A percentile compares a stretch with the other conserved stretches of the same genome.
Conservation (phyloP, 176 grass and related monocot genomes). For the Tuctoria greenei region DNA sequence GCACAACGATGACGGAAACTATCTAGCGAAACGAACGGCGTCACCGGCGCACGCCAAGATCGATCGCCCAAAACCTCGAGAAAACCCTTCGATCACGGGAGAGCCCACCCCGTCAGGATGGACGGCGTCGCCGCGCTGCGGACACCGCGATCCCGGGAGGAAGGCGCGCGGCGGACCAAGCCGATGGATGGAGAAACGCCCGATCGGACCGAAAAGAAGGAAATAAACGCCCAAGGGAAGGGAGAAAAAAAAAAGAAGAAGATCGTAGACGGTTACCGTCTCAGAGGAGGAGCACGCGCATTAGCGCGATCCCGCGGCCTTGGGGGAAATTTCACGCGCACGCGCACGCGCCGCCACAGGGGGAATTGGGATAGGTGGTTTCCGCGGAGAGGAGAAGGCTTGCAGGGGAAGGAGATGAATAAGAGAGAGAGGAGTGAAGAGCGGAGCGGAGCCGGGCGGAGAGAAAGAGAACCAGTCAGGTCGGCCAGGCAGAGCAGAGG, state of each 20-base stretch:
- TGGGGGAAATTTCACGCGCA: no score
- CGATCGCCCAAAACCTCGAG: constrained; percentile 47
- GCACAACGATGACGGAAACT: neutral
- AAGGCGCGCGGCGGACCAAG: constrained; percentile 7
- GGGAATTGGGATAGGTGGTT: neutral
- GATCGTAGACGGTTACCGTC: constrained; percentile 5
- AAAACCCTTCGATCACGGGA: constrained; percentile 35
- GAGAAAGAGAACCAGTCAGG: no score
- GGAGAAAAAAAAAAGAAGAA: neutral
- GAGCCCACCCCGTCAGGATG: neutral
- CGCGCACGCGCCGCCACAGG: neutral
- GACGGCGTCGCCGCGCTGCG: neutral
- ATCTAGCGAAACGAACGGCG: neutral
- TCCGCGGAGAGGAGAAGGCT: neutral
- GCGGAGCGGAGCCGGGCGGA: neutral
- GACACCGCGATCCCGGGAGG: constrained; percentile 24
- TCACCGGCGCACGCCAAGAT: constrained; percentile 27
- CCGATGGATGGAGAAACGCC: neutral
- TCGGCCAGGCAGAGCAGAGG: no score
- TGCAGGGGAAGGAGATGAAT: constrained; percentile 15
- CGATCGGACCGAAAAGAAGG: constrained; percentile 1
- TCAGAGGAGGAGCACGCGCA: neutral
- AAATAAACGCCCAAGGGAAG: no score
- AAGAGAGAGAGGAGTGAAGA: neutral
- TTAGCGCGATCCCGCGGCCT: neutral